These are phyloP conservation scores for Haematococcus sp. DNA, from an alignment of 139 green algal species.

Conservation along the genomic window DNA sequence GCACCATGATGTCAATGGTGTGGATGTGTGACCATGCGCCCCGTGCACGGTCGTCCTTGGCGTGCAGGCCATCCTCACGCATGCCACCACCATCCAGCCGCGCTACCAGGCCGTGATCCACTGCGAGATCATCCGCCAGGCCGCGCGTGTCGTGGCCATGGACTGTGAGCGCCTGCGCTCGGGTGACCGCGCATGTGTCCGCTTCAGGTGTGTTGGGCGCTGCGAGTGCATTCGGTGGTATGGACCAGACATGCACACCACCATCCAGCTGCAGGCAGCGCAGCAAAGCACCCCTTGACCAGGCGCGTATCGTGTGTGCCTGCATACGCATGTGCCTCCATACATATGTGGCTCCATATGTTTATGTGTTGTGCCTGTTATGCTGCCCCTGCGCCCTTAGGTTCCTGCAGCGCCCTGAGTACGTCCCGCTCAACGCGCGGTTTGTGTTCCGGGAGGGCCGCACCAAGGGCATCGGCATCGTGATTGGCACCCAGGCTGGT, in stretches of 20 bases:
- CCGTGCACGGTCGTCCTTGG: no score
- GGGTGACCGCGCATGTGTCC: slow-evolving; percentile 78
- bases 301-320: no score
- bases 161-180: slow-evolving; percentile 76
- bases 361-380: not conserved
- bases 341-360: no score
- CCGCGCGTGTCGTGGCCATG: slow-evolving; percentile 83
- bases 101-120: slow-evolving; percentile 92
- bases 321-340: no score
- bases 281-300: no score
- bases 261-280: no score
- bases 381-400: not conserved
- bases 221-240: no score
- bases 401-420: slow-evolving; percentile 90
- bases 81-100: slow-evolving; percentile 89
- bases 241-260: no score
- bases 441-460: slow-evolving; percentile 92
- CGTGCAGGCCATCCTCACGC: slow-evolving; percentile 87
- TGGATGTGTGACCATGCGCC: no score
- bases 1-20: no score
- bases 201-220: slow-evolving; percentile 61
- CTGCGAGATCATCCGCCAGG: slow-evolving; percentile 88
- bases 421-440: slow-evolving; percentile 66
- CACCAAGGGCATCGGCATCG: slow-evolving; percentile 90
- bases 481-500: slow-evolving; percentile 45